Evolutionary conservation across 257 asterid genomes (phyloP), one percentile per base, ranked within the genome.

Genomic region (Solanum infundibuliforme): DNA sequence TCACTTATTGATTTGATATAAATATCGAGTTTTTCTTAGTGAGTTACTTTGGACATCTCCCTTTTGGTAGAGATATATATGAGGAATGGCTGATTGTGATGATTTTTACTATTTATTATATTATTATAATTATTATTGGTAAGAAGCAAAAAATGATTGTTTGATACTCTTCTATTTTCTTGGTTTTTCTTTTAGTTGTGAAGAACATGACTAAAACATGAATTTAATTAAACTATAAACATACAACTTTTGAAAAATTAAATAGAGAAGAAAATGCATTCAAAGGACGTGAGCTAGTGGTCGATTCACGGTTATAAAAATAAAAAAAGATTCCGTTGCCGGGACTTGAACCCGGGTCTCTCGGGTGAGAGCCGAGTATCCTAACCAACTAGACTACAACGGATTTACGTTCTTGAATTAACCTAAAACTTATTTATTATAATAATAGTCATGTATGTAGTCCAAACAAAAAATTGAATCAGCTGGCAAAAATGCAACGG

Each of bases 351-450:
- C 98, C 95, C 98, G 94, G 96, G 97, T 94, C 97, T 92, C 96
- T 93, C 94, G 95, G 98, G 98, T 95, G 98, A 95, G 98, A 94
- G 96, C 96, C 96, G 95, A 95, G 95, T 94, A 94, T 94, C 98
- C 98, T 95, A 65, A 94, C 98, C 98, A 96, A 36, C 98, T 95
- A 96, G 98, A 96, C 98, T 94, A 96, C 98, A 94, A 96, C 94
- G 98, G 95, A 94, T 2, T 3, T 1, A 1, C 0, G 0, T 18
- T 55, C 10, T 18, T 6, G 4, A 0, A 1, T 18, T 18, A 55
- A 18, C 10, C n/a, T 7, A 55, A 55, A 55, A 18, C 11, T 18
- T 0, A 55, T 18, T 18, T 55, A 55, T 1, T 55, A 55, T 0
- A 52, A 20, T 20, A 55, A 0, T 55, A 55, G 65, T 20, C 65